These are phyloP conservation scores for Hippophae tibetana DNA, from an alignment of 306 rosid species.

Conservation along the genomic window DNA sequence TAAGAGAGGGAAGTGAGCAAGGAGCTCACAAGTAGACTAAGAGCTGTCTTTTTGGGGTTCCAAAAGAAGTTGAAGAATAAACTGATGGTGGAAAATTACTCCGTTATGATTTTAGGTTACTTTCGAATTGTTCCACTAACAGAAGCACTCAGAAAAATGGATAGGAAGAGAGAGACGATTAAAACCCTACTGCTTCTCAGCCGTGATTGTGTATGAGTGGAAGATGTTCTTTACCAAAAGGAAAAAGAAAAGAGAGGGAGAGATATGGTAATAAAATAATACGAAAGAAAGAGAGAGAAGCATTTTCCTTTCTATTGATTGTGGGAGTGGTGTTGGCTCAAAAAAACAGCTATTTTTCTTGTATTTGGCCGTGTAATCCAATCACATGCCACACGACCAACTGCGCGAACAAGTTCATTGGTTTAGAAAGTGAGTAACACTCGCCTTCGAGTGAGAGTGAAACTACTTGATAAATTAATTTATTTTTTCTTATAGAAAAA, in stretches of 20 bases:
- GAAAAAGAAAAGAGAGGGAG: not conserved
- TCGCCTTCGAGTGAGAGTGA: too few relatives aligned
- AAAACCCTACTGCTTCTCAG: constrained; percentile 38
- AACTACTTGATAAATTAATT: too few relatives aligned
- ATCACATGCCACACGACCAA: too few relatives aligned
- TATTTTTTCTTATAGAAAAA: too few relatives aligned
- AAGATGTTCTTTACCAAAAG: not conserved
- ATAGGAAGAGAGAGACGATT: constrained; percentile 23
- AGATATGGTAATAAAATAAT: not conserved
- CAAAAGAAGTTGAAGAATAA: constrained; percentile 11
- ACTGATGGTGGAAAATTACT: constrained; percentile 19
- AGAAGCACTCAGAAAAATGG: constrained; percentile 2
- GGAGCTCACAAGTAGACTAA: constrained; percentile 8
- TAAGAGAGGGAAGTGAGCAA: constrained; percentile 9
- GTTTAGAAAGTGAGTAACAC: too few relatives aligned
- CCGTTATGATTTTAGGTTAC: constrained; percentile 29
- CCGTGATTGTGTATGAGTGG: not conserved
- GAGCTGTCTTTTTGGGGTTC: constrained; percentile 6
- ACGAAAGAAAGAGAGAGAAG: too few relatives aligned
- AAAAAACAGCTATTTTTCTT: too few relatives aligned
- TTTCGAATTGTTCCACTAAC: constrained; percentile 24
- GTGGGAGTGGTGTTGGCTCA: too few relatives aligned
- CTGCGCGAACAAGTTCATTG: too few relatives aligned
- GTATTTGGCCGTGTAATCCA: too few relatives aligned
- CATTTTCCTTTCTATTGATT: too few relatives aligned